Conservation (phyloP, 2,329 filamentous ascomycete species). For the Alternaria alternata region DNA sequence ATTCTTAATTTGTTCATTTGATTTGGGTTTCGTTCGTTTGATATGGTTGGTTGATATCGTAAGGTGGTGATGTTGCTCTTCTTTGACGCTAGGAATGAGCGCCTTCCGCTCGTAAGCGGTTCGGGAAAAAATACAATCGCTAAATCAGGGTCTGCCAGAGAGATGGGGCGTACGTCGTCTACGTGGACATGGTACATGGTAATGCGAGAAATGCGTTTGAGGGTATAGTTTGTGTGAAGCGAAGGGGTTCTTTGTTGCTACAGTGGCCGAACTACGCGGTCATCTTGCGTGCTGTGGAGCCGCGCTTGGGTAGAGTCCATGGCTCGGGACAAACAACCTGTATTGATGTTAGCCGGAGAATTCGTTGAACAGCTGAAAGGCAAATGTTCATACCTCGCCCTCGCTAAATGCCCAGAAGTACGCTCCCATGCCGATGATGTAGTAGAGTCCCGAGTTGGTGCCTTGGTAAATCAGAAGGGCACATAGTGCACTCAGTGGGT, state of each 20-base stretch:
- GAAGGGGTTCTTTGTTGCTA: constrained; percentile 5
- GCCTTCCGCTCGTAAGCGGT: constrained; percentile 2
- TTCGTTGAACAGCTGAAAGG: background rate
- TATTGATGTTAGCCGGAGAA: constrained; percentile 18
- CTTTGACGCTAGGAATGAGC: background rate
- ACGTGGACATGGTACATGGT: constrained; percentile 10
- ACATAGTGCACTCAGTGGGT: constrained; percentile 79
- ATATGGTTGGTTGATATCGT: background rate
- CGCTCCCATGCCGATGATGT: constrained; percentile 81
- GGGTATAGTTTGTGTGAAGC: constrained; percentile 13
- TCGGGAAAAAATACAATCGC: constrained; percentile 6
- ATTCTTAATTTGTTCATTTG: background rate
- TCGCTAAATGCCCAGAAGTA: constrained; percentile 99
- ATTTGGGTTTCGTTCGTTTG: background rate
- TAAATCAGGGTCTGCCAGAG: constrained; percentile 16
- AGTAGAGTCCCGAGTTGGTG: constrained; percentile 92
- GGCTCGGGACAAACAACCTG: constrained; percentile 60
- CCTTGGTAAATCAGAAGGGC: constrained; percentile 87
- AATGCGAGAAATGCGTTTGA: background rate
- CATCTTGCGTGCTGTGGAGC: constrained; percentile 35
- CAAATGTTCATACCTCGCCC: constrained; percentile 77
- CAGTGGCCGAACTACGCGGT: constrained; percentile 21
- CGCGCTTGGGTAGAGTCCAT: constrained; percentile 60
- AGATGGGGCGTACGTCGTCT: constrained; percentile 6
- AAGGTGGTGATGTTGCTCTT: constrained; percentile 1